Evolutionary conservation across 495 filamentous ascomycete genomes (phyloP).

Genomic region (Neurospora sp.): DNA sequence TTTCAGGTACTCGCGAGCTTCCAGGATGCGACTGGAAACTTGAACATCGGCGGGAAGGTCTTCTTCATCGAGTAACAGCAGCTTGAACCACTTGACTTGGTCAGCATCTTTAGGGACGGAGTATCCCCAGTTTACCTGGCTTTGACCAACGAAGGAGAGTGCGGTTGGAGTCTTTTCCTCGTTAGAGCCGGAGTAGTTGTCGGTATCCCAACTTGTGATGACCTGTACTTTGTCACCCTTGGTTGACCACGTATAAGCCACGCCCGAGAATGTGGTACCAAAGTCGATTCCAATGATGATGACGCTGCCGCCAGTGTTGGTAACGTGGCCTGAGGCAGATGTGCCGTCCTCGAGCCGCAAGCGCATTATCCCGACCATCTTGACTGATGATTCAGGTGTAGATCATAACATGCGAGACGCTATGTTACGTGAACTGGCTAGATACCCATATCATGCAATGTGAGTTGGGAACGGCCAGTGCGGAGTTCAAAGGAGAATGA

Average conservation of each 20-base stretch:
- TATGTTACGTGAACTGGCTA: too few species aligned
- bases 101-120: conserved; percentile 4
- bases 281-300: background rate
- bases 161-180: conserved; percentile 13
- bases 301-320: background rate
- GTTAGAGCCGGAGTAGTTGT: background rate
- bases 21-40: conserved; percentile 2
- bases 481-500: too few species aligned
- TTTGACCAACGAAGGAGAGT: conserved; percentile 1
- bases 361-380: too few species aligned
- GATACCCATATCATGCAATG: too few species aligned
- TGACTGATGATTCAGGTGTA: too few species aligned
- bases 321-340: too few species aligned
- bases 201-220: conserved; percentile 5
- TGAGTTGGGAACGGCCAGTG: too few species aligned
- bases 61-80: conserved; percentile 17
- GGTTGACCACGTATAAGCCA: background rate
- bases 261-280: background rate
- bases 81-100: conserved; percentile 23
- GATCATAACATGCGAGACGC: too few species aligned
- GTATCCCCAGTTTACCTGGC: conserved; percentile 18
- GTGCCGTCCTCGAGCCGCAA: too few species aligned
- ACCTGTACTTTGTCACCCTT: background rate
- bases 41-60: conserved; percentile 11
- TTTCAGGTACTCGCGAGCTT: conserved; percentile 3